Conservation (phyloP, 2,329 filamentous ascomycete genomes). For the Xylariaceae sp. region DNA sequence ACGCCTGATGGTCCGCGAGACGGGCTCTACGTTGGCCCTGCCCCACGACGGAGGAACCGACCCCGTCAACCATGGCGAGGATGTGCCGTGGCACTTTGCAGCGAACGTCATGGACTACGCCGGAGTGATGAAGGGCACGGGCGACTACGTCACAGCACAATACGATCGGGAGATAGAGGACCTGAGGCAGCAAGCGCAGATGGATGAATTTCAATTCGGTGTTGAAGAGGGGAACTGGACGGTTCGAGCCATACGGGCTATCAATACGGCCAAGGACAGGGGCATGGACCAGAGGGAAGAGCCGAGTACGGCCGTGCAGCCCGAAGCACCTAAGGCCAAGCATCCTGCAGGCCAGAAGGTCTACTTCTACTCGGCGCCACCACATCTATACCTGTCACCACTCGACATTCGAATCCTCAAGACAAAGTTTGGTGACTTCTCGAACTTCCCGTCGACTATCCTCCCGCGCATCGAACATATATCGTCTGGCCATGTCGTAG, state of each 20-base stretch:
- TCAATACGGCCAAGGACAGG: slow-evolving; percentile 71
- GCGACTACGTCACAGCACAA: slow-evolving; percentile 77
- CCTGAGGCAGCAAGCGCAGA: slow-evolving; percentile 67
- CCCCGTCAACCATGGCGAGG: slow-evolving; percentile 58
- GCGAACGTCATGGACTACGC: slow-evolving; percentile 93
- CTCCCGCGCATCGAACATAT: slow-evolving; percentile 84
- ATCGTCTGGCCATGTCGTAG: slow-evolving; percentile 78
- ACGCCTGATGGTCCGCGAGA: slow-evolving; percentile 72
- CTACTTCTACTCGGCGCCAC: slow-evolving; percentile 80
- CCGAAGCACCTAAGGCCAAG: slow-evolving; percentile 16
- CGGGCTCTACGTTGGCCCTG: slow-evolving; percentile 77
- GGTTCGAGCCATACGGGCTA: slow-evolving; percentile 68
- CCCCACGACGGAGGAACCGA: slow-evolving; percentile 73
- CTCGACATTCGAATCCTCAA: slow-evolving; percentile 90
- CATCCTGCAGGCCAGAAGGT: slow-evolving; percentile 47
- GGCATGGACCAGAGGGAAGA: slow-evolving; percentile 38
- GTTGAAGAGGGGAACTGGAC: slow-evolving; percentile 90
- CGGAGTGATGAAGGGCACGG: slow-evolving; percentile 87
- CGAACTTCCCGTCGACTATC: slow-evolving; percentile 75
- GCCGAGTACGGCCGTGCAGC: slow-evolving; percentile 16
- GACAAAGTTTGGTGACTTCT: slow-evolving; percentile 77
- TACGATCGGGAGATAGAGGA: slow-evolving; percentile 72
- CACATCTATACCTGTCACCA: slow-evolving; percentile 83
- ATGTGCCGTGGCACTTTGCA: slow-evolving; percentile 91
- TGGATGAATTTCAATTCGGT: slow-evolving; percentile 84